Evolutionary conservation across 805 yeast genomes (phyloP).

Genomic region (Metschnikowia lachancei): DNA sequence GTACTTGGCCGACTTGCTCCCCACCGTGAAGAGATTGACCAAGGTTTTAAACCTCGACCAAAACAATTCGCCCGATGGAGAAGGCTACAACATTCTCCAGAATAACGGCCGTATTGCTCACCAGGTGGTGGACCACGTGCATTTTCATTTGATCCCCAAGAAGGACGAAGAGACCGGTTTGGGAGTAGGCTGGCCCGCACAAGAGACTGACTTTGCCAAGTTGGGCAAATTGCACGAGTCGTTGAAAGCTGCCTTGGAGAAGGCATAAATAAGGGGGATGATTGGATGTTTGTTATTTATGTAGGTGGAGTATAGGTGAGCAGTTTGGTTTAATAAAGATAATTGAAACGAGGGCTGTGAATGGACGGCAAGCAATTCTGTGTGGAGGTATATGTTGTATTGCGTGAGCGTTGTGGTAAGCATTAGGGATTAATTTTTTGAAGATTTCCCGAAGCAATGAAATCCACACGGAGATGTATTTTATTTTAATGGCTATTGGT

Average conservation of each 20-base stretch:
- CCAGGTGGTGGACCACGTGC: conserved; percentile 94
- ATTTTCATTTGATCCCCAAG: conserved; percentile 95
- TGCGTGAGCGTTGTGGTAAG: too few relatives aligned
- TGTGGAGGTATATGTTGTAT: too few relatives aligned
- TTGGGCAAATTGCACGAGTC: conserved; percentile 66
- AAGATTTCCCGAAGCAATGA: too few relatives aligned
- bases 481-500: too few relatives aligned
- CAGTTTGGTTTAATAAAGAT: too few relatives aligned
- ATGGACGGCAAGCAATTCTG: too few relatives aligned
- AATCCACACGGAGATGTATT: too few relatives aligned
- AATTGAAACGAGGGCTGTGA: too few relatives aligned
- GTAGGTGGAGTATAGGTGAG: neutral
- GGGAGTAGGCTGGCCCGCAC: conserved; percentile 92
- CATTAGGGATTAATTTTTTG: too few relatives aligned
- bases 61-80: conserved; percentile 60
- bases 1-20: conserved; percentile 77
- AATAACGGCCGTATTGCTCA: conserved; percentile 95
- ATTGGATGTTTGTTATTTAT: neutral
- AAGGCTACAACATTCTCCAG: conserved; percentile 84
- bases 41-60: conserved; percentile 62
- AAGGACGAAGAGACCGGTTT: conserved; percentile 69
- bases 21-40: conserved; percentile 84
- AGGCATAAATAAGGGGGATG: conserved; percentile 10
- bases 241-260: conserved; percentile 34
- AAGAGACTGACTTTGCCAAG: conserved; percentile 69